phyloP scores from a whole-genome alignment of 805 yeast genomes.

The Spathaspora boniae region DNA sequence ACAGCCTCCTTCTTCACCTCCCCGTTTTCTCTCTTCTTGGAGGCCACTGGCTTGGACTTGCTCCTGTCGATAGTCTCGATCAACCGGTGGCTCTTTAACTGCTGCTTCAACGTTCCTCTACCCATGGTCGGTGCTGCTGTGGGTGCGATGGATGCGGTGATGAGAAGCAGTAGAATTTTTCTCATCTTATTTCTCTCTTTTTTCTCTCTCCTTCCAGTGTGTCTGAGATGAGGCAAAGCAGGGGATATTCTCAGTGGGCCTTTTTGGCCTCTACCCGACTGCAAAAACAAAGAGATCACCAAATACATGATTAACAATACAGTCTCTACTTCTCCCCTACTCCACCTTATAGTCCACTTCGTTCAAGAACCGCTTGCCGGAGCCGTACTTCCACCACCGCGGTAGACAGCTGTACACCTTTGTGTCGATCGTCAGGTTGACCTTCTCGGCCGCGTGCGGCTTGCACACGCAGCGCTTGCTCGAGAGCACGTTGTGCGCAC shows the following conservation, averaged over 20 bases:
- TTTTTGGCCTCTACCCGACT: slow-evolving; percentile 1
- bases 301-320: no score
- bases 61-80: slow-evolving; percentile 22
- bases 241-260: neutral
- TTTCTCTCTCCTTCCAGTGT: no score
- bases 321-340: neutral
- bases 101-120: slow-evolving; percentile 26
- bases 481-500: slow-evolving; percentile 26
- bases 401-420: slow-evolving; percentile 60
- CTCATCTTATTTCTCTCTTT: neutral
- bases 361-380: slow-evolving; percentile 55
- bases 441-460: slow-evolving; percentile 15
- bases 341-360: slow-evolving; percentile 26
- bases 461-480: slow-evolving; percentile 39
- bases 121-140: slow-evolving; percentile 4
- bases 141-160: neutral
- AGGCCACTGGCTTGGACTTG: slow-evolving; percentile 18
- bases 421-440: slow-evolving; percentile 31
- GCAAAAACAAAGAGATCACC: no score
- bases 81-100: slow-evolving; percentile 27
- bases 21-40: slow-evolving; percentile 7
- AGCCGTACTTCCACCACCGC: slow-evolving; percentile 73
- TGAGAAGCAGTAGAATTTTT: slow-evolving; percentile 1
- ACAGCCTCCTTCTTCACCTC: slow-evolving; percentile 10
- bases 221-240: slow-evolving; percentile 9